Evolutionary conservation across 495 filamentous ascomycete species (phyloP).

Genomic region (Cenococcum geophilum): DNA sequence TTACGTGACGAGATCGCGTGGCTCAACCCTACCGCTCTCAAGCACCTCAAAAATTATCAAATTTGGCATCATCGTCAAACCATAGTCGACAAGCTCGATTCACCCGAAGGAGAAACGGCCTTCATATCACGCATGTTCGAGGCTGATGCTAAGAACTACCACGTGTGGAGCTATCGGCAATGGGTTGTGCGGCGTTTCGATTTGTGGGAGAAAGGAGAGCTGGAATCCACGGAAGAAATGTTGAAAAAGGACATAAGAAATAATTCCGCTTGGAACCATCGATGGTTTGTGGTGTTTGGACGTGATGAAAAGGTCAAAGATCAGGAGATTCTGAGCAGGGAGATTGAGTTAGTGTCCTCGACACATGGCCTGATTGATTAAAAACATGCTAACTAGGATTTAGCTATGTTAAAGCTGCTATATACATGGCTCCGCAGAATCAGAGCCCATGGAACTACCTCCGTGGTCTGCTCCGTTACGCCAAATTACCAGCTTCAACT

Average conservation of each 20-base stretch:
- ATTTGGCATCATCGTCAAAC: constrained; percentile 97
- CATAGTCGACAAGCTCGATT: constrained; percentile 54
- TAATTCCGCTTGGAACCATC: constrained; percentile 95
- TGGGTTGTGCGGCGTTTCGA: constrained; percentile 81
- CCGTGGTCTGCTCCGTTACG: constrained; percentile 63
- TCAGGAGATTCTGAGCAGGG: constrained; percentile 61
- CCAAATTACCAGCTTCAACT: constrained; percentile 49
- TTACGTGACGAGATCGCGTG: constrained; percentile 71
- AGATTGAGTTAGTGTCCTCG: constrained; percentile 50
- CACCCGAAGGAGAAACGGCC: constrained; percentile 51
- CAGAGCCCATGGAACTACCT: constrained; percentile 91
- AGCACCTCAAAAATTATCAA: constrained; percentile 94
- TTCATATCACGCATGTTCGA: constrained; percentile 80
- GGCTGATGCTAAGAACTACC: constrained; percentile 91
- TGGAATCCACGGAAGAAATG: constrained; percentile 61
- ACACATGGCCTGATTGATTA: not conserved
- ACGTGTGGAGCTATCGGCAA: constrained; percentile 92
- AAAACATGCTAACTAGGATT: constrained; percentile 8
- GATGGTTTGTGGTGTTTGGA: constrained; percentile 85
- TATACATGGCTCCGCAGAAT: constrained; percentile 81
- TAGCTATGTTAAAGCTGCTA: constrained; percentile 57
- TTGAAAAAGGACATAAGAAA: constrained; percentile 78
- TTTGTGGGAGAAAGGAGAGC: constrained; percentile 60
- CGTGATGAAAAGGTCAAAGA: constrained; percentile 47
- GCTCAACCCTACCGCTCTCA: constrained; percentile 74